phyloP scores from a whole-genome alignment of 2,329 filamentous ascomycete species.

The Neobulgaria alba region DNA sequence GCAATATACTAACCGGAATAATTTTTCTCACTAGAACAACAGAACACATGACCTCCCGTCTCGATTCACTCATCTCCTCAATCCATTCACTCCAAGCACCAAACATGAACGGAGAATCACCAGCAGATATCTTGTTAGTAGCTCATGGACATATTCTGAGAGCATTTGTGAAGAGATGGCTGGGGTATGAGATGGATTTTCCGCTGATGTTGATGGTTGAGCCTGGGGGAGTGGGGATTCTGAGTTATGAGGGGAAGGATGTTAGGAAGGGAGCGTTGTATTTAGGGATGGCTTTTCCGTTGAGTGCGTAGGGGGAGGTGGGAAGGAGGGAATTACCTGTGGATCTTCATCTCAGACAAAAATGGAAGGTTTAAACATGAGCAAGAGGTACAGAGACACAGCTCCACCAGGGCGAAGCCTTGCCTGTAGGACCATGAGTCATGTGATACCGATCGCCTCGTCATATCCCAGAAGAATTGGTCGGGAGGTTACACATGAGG shows the following conservation, averaged over 20 bases:
- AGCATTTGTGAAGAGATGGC: background rate
- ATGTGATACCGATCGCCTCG: too few species aligned
- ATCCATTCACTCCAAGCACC: background rate
- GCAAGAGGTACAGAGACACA: too few species aligned
- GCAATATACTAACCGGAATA: background rate
- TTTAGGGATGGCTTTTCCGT: background rate
- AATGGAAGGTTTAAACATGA: too few species aligned
- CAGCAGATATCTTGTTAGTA: background rate
- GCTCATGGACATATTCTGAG: background rate
- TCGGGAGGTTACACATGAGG: too few species aligned
- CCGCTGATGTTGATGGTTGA: background rate
- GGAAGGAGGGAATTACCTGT: too few species aligned
- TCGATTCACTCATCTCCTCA: background rate
- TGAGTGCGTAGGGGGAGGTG: too few species aligned
- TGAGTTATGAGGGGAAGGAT: conserved; percentile 1
- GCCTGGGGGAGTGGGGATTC: background rate
- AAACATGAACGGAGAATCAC: background rate
- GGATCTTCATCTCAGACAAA: too few species aligned
- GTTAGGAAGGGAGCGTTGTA: background rate
- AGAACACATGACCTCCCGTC: background rate
- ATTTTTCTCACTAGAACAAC: background rate
- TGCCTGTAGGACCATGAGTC: too few species aligned
- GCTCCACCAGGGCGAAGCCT: too few species aligned
- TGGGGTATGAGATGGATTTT: background rate
- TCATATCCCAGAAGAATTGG: too few species aligned